phyloP scores from a whole-genome alignment of 2,329 filamentous ascomycete species.

The Zymoseptoria ardabiliae region DNA sequence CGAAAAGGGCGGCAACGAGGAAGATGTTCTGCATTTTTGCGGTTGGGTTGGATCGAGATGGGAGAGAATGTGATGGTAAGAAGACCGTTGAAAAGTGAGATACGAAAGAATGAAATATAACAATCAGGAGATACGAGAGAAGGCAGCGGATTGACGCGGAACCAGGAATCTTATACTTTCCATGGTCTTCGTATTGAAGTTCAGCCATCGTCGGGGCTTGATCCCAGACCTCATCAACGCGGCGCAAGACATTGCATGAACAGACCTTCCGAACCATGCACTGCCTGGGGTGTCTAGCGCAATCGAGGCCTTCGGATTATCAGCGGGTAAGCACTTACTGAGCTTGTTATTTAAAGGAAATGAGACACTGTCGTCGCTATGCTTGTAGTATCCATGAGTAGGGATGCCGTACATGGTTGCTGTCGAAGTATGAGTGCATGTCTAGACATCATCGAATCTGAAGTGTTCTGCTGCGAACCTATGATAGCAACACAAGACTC shows the following conservation, averaged over 20 bases:
- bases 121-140: not conserved
- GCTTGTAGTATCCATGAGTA: not conserved
- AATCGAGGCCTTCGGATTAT: not conserved
- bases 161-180: not conserved
- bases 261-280: not conserved
- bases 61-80: not conserved
- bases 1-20: not conserved
- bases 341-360: not conserved
- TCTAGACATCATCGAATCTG: not conserved
- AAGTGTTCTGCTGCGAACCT: not conserved
- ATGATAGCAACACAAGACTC: not conserved
- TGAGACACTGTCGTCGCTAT: not conserved
- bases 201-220: not conserved
- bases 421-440: not conserved
- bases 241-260: not conserved
- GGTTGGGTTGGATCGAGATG: not conserved
- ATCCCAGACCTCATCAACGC: too few relatives aligned
- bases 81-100: not conserved
- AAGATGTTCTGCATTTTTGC: not conserved
- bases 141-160: not conserved
- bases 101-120: not conserved
- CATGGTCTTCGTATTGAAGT: not conserved
- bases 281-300: not conserved
- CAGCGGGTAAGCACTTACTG: not conserved
- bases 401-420: not conserved